Evolutionary conservation across 176 grass and related monocot species (phyloP).

Genomic region (Lolium rigidum): DNA sequence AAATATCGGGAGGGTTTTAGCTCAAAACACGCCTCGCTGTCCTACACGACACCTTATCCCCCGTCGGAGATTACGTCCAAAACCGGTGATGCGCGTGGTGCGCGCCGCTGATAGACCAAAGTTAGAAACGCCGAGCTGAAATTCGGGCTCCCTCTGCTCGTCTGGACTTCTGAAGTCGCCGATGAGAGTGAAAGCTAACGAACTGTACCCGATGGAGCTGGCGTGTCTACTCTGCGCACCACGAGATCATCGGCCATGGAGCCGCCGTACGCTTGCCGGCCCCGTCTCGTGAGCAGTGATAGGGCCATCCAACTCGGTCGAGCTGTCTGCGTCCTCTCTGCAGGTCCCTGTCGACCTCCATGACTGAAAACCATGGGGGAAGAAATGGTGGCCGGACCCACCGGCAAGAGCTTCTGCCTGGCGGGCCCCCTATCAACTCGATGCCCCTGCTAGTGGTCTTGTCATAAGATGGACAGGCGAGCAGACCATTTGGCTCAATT

Average conservation of each 20-base stretch:
- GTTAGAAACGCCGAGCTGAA: background rate
- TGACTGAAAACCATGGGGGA: background rate
- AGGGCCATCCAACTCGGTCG: background rate
- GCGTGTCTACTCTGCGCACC: background rate
- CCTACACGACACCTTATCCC: background rate
- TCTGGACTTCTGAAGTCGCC: too few relatives aligned
- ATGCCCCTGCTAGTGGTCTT: background rate
- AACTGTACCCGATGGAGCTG: background rate
- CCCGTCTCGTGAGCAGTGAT: background rate
- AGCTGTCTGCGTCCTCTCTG: background rate
- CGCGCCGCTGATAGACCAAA: background rate
- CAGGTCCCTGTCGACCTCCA: background rate
- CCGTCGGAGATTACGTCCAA: background rate
- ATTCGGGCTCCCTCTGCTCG: background rate
- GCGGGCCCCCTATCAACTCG: background rate
- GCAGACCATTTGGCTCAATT: background rate
- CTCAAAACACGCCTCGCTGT: background rate
- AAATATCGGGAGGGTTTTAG: background rate
- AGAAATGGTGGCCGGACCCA: background rate
- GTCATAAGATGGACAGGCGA: background rate
- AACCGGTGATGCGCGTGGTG: background rate
- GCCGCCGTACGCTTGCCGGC: slow-evolving; percentile 23
- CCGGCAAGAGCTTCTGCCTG: background rate
- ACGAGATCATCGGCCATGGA: background rate
- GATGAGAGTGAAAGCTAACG: background rate